Percentiles rank a stretch among this genome's conserved stretches.
Conservation (phyloP, 139 green algal genomes). For the Picochlorum sp. region DNA sequence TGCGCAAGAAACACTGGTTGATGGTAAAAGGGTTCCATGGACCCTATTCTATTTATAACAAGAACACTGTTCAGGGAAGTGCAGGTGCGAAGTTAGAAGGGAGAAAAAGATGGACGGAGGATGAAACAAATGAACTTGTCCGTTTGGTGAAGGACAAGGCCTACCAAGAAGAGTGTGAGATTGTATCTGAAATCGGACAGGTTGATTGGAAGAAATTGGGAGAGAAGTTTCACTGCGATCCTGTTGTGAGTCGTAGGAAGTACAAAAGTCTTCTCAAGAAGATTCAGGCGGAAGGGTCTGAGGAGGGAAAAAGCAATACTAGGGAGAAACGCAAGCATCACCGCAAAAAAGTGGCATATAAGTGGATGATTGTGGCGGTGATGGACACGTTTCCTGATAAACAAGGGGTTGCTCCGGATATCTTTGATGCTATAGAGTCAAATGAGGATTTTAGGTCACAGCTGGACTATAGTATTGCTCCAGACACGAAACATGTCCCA, state of each 20-base stretch:
- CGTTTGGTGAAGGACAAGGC: neutral
- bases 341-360: constrained; percentile 24
- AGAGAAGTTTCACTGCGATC: constrained; percentile 11
- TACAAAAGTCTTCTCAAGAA: constrained; percentile 13
- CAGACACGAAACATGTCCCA: constrained; percentile 30
- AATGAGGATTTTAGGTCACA: constrained; percentile 4
- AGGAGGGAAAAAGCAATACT: neutral
- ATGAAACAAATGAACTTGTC: constrained; percentile 18
- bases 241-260: constrained; percentile 23
- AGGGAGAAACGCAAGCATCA: constrained; percentile 25
- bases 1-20: constrained; percentile 36
- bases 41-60: neutral
- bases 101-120: constrained; percentile 24
- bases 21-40: constrained; percentile 5
- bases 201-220: constrained; percentile 11
- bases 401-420: constrained; percentile 6
- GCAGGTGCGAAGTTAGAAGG: neutral
- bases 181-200: neutral
- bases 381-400: constrained; percentile 6
- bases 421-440: constrained; percentile 18
- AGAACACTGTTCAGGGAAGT: neutral
- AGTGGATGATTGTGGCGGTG: constrained; percentile 32
- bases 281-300: neutral
- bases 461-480: constrained; percentile 31
- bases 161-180: neutral